Evolutionary conservation across 768 basidiomycete species (phyloP).

Genomic region (Hericium alpestre): DNA sequence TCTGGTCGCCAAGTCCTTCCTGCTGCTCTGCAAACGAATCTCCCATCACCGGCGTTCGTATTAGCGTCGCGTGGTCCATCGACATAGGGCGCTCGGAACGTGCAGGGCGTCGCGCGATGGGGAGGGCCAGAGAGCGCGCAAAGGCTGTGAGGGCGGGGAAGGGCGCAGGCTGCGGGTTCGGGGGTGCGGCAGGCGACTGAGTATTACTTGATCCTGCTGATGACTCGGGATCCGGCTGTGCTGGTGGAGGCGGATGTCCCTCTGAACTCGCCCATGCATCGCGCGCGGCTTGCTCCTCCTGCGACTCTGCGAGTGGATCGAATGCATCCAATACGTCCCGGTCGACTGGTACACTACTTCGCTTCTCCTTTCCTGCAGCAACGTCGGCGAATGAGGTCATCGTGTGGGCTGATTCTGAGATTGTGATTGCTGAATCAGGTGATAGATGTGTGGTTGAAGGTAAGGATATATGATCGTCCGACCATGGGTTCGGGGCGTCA

Average conservation of each 20-base stretch:
- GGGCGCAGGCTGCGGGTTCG: conserved; percentile 19
- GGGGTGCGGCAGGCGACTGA: conserved; percentile 8
- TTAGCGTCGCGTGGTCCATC: conserved; percentile 30
- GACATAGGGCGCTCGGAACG: conserved; percentile 41
- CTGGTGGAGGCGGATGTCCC: conserved; percentile 43
- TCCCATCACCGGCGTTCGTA: conserved; percentile 6
- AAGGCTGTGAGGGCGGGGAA: conserved; percentile 60
- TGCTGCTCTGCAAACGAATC: conserved; percentile 6
- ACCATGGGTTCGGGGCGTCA: conserved; percentile 1
- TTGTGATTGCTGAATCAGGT: neutral
- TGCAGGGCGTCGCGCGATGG: conserved; percentile 14
- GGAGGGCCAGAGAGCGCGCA: conserved; percentile 54
- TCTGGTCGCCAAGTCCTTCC: neutral
- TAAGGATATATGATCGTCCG: neutral
- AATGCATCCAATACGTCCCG: conserved; percentile 45
- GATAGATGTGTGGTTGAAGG: neutral
- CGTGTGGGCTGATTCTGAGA: neutral
- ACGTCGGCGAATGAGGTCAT: neutral
- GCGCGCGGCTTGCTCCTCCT: conserved; percentile 48
- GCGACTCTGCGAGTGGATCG: conserved; percentile 46
- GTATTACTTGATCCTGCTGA: neutral
- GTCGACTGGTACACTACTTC: neutral
- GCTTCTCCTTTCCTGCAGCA: neutral
- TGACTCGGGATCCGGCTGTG: neutral
- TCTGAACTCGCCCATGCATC: conserved; percentile 58